A percentile compares a stretch with the other conserved stretches of the same genome.
phyloP scores from a whole-genome alignment of 352 stramenopile genomes.

The Pythium brachiatum region DNA sequence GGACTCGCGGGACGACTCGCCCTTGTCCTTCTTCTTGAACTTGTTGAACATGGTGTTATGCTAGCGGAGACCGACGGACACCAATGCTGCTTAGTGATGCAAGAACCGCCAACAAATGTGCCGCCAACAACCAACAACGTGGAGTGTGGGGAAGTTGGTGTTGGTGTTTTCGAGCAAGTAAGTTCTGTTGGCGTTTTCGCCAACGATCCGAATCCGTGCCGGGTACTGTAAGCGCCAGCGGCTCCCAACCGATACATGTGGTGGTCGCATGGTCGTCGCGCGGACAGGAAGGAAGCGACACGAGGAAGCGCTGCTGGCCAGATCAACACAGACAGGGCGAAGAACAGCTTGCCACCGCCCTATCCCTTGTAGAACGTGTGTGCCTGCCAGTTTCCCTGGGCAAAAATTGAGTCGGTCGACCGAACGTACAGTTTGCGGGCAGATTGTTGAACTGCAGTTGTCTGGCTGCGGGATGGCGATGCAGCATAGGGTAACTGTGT shows the following conservation, averaged over 20 bases:
- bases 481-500: neutral
- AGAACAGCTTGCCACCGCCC: no score
- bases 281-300: neutral
- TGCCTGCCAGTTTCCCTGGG: neutral
- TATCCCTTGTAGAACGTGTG: neutral
- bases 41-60: conserved; percentile 58
- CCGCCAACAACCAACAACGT: neutral
- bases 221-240: neutral
- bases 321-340: neutral
- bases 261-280: neutral
- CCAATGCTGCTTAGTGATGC: neutral
- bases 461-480: neutral
- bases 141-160: neutral
- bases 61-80: neutral
- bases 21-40: conserved; percentile 58
- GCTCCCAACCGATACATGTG: neutral
- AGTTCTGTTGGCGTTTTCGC: neutral
- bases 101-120: no score
- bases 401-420: neutral
- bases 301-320: neutral
- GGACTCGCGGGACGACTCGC: conserved; percentile 17
- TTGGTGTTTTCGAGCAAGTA: neutral
- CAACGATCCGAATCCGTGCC: neutral
- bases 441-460: neutral
- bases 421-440: neutral